Evolutionary conservation across 306 rosid species (phyloP).

Genomic region (Glycyrrhiza uralensis): DNA sequence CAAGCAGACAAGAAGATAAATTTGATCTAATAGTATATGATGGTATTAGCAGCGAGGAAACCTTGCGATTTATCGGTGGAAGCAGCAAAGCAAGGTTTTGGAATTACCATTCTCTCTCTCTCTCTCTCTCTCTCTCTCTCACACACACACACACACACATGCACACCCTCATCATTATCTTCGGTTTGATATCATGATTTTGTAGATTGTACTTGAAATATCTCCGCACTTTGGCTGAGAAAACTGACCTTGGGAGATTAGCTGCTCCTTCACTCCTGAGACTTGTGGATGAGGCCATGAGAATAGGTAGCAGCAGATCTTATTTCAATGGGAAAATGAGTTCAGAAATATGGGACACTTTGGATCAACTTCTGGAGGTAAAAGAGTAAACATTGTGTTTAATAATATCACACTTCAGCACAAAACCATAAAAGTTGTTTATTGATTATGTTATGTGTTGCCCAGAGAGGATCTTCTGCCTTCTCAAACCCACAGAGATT

Average conservation of each 20-base stretch:
- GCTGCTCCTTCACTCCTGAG: slow-evolving; percentile 83
- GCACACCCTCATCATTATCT: not conserved
- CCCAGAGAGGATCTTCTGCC: slow-evolving; percentile 77
- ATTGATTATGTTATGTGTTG: slow-evolving; percentile 19
- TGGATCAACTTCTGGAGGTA: slow-evolving; percentile 82
- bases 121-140: no score
- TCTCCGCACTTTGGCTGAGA: slow-evolving; percentile 70
- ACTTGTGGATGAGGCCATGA: slow-evolving; percentile 85
- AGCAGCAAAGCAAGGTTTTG: slow-evolving; percentile 82
- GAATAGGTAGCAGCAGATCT: slow-evolving; percentile 46
- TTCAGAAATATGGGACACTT: slow-evolving; percentile 75
- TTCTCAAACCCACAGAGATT: slow-evolving; percentile 68
- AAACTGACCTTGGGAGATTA: slow-evolving; percentile 93
- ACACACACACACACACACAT: not conserved
- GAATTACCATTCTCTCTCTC: slow-evolving; percentile 16
- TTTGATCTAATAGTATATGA: slow-evolving; percentile 81
- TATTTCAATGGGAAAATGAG: slow-evolving; percentile 53
- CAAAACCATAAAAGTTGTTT: slow-evolving; percentile 18
- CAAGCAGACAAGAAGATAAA: slow-evolving; percentile 42
- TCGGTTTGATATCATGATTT: slow-evolving; percentile 19
- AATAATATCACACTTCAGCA: not conserved
- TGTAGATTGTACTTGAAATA: slow-evolving; percentile 79
- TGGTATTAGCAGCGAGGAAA: slow-evolving; percentile 80
- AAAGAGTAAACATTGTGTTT: slow-evolving; percentile 20
- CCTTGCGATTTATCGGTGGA: slow-evolving; percentile 68